Conservation (phyloP, 228 moss, liverwort and hornwort genomes). For the Sphagnum fallax region DNA sequence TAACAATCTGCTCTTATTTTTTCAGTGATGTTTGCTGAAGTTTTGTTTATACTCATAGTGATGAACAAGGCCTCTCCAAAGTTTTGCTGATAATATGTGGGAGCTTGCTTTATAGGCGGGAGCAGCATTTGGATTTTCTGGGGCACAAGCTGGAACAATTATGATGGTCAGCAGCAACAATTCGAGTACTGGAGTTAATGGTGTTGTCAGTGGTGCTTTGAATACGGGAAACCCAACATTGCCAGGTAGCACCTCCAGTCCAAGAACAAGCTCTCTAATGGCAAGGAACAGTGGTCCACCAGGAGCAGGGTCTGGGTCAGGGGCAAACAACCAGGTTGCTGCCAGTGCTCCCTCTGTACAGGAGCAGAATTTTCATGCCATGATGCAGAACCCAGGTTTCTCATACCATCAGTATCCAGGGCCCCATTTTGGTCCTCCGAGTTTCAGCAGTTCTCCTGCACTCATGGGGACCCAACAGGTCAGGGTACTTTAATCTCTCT, state of each 20-base stretch:
- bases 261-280: slow-evolving; percentile 11
- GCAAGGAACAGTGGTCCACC: slow-evolving; percentile 25
- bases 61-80: too few relatives aligned
- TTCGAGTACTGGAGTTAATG: not conserved
- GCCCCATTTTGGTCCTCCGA: slow-evolving; percentile 50
- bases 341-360: slow-evolving; percentile 40
- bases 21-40: too few relatives aligned
- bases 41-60: too few relatives aligned
- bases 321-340: slow-evolving; percentile 28
- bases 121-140: slow-evolving; percentile 21
- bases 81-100: not conserved
- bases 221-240: not conserved
- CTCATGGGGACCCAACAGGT: slow-evolving; percentile 68
- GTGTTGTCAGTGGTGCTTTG: slow-evolving; percentile 1
- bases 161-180: not conserved
- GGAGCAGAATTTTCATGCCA: slow-evolving; percentile 52
- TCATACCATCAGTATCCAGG: slow-evolving; percentile 43
- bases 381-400: slow-evolving; percentile 48
- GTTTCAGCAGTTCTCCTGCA: slow-evolving; percentile 45
- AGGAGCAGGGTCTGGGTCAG: slow-evolving; percentile 20
- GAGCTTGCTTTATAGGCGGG: slow-evolving; percentile 9
- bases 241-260: slow-evolving; percentile 13
- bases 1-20: too few relatives aligned
- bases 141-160: slow-evolving; percentile 22
- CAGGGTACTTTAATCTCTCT: not conserved